Base-by-base conservation (phyloP, 768 basidiomycete species). In the Kwoniella dendrophila region DNA sequence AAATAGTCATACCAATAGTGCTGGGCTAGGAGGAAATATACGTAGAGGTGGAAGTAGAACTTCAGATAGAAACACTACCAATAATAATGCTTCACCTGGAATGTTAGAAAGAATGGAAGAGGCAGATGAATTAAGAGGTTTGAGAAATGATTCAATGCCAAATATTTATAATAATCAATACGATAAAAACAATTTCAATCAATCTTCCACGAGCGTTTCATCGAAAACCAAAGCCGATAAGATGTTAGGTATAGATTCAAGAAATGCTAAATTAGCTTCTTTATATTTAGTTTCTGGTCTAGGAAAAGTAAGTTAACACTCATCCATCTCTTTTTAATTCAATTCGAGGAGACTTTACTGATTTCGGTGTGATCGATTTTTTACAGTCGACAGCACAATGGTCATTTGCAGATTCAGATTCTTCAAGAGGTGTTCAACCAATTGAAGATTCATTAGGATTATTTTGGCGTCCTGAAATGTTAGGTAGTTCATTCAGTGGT, bases 401-500 rank as follows among this genome's bases (percentile, higher is more conserved):
- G 75, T 65, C 70, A 1, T 52, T 69, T 14, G 67, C 75, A 4
- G 75, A 77, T 48, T 43, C 57, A 20, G 73, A 73, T 27, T 43
- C 67, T 30, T 60, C 60, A 4, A 47, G 62, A 11, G 71, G 73
- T 11, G 52, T 77, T 0, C 68, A 73, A 34, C 69, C 66, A 0
- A 22, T 63, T 18, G 71, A 73, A 51, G 71, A 74, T 40, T 71
- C 75, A 0, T 49, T 77, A 7, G 68, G 64, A 7, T 49, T 70
- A 29, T 72, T 68, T 53, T 77, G 74, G 73, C 66, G 75, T 16
- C 75, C 75, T 22, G 75, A 77, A 26, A 59, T 77, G 22, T 62
- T 75, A 6, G 75, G 70, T 12, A 70, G 52, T n/a, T 68, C 72
- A 1, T 77, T 75, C 52, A 61, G 67, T 3, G 73, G 75, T 29